phyloP scores from a whole-genome alignment of 192 early-diverging fungal species.

The Entomortierella parvispora region DNA sequence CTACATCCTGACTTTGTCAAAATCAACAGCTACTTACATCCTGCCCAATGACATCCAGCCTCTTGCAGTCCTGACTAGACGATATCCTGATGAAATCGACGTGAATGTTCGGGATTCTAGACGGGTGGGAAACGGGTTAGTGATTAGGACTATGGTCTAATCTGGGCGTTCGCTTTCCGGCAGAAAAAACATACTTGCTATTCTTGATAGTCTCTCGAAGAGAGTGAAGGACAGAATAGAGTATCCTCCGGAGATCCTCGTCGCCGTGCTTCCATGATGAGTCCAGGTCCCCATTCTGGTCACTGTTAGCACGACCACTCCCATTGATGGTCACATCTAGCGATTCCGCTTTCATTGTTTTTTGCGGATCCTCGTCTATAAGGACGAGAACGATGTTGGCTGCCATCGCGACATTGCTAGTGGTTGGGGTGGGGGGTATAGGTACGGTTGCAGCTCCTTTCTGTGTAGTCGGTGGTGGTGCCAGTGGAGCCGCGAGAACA shows the following conservation, averaged over 20 bases:
- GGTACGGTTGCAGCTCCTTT: too few relatives aligned
- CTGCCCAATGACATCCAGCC: slow-evolving; percentile 10
- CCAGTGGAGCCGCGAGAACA: too few relatives aligned
- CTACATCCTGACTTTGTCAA: background rate
- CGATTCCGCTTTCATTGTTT: background rate
- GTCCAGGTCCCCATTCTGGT: background rate
- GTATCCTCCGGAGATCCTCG: slow-evolving; percentile 10
- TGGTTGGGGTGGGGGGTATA: background rate
- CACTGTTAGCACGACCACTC: background rate
- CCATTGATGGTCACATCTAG: too few relatives aligned
- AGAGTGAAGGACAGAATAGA: slow-evolving; percentile 5
- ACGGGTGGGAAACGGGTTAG: too few relatives aligned
- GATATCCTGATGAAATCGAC: slow-evolving; percentile 36
- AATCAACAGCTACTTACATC: slow-evolving; percentile 1
- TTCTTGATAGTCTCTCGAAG: slow-evolving; percentile 19
- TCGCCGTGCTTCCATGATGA: slow-evolving; percentile 14
- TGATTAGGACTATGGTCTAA: too few relatives aligned
- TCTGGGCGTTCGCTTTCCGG: too few relatives aligned
- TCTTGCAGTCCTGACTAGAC: background rate
- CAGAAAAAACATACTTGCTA: too few relatives aligned
- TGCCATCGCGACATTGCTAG: background rate
- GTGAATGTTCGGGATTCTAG: slow-evolving; percentile 23
- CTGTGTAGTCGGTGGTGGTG: too few relatives aligned
- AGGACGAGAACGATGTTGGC: slow-evolving; percentile 30
- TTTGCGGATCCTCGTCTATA: background rate